Base-by-base conservation (phyloP, 163 green algal species). In the Scenedesmus sp. region DNA sequence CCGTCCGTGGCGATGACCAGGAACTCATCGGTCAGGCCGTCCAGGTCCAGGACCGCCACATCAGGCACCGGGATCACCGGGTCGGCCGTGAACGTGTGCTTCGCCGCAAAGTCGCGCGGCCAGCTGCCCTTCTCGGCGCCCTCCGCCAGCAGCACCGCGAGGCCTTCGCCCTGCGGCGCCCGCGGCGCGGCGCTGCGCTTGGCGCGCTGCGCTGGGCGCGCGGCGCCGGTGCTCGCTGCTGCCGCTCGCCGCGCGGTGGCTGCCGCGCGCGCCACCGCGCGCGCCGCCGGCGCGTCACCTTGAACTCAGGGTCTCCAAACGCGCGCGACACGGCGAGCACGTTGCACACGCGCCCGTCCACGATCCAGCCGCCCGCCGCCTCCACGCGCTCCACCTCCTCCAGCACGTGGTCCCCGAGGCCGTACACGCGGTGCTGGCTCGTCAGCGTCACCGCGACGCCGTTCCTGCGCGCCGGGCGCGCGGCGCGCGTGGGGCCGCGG, bases 291-390 rank as follows among this genome's bases (percentile, higher is more conserved):
- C 24, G 18, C 20, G 28, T 51, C 63, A 66, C 83, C 79, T 95
- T 95, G 56, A 94, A 93, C 80, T 94, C 88, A 58, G 85, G 90
- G 79, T 96, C 91, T 0, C 91, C 91, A 72, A 96, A 94, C 0
- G 91, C 89, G 7, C 91, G 79, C 14, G 81, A 91, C 14, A 96
- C 91, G 39, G 90, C 91, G 44, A 95, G 82, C 24, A 93, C 82
- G 72, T 88, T 86, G 73, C 88, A 93, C 56, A 95, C 88, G 20
- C 89, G 83, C 17, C 89, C 89, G 63, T 94, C 87, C 33, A 86
- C 54, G 31, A 94, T 70, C 89, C 89, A 95, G 20, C 87, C 91
- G 22, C 91, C 91, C 18, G 83, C 66, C 26, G 81, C 54, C 65
- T 89, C 72, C n/a, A 95, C 83, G 4, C 90, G 82, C 54, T 90